Base-by-base conservation (phyloP, 768 basidiomycete genomes). In the Mycena alexandri region DNA sequence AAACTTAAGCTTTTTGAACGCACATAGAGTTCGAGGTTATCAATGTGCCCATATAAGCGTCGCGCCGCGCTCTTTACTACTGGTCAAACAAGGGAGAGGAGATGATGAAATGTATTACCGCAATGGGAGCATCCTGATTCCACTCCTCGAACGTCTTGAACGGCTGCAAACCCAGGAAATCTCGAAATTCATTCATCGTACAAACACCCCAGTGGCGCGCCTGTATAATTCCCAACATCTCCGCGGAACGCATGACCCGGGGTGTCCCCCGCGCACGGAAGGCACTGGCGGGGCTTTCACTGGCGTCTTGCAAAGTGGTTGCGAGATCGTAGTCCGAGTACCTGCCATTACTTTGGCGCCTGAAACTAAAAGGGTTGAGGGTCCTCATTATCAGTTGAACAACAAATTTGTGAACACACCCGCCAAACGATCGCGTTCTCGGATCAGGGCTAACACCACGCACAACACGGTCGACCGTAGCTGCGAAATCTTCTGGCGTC, bases 181-280 rank as follows among this genome's bases (percentile, higher is more conserved):
- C 72, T 52, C 87, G 79, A 75, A 87, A 87, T 72, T 87, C 86
- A 64, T 87, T 88, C 81, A 87, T 80, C 7, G 84, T 82, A 69
- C 86, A 86, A 1, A 84, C 81, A 42, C 87, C 87, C 88, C 88
- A 89, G 3, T 64, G 65, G 38, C 89, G 74, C 5, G 85, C 82
- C 75, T 88, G 87, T 53, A 79, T 73, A 38, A 90, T 88, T 0
- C 83, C 84, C 76, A 88, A 74, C 13, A 88, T 83, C 72, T 89
- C 89, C 21, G 88, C 78, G 50, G 86, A 70, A 21, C 85, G 75
- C 69, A 89, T 70, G 1, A 79, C 82, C 6, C 73, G 75, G 0
- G 87, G 86, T 0, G 83, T 84, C 3, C 84, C 83, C 6, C 83
- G 82, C 21, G 82, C 86, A 29, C 84, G 75, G 76, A 80, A 86